Conservation (phyloP, 441 rosid species). For the Raphanus hybrid region DNA sequence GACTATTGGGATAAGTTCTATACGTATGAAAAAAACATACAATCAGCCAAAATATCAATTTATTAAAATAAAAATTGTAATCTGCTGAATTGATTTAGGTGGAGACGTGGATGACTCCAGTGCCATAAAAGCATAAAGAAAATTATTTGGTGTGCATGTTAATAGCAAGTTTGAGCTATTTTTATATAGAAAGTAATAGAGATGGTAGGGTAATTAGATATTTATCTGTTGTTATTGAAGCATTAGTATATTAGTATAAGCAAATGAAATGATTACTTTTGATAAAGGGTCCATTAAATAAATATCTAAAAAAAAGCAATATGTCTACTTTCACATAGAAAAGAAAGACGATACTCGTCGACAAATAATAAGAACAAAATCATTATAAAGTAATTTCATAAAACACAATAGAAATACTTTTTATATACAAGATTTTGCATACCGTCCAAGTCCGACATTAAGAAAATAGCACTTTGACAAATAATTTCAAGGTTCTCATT, state of each 20-base stretch:
- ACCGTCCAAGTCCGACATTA: conserved; percentile 34
- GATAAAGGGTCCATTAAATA: not conserved
- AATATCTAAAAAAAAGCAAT: conserved; percentile 21
- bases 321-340: conserved; percentile 11
- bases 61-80: not conserved
- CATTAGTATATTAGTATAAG: not conserved
- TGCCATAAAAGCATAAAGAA: conserved; percentile 1
- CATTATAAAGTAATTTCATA: conserved; percentile 8
- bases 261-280: not conserved
- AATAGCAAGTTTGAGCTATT: not conserved
- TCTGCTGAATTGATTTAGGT: not conserved
- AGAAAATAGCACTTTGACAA: not conserved
- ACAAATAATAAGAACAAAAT: not conserved
- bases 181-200: not conserved
- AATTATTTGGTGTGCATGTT: not conserved
- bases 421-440: conserved; percentile 24
- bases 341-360: conserved; percentile 14
- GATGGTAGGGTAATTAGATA: conserved; percentile 26
- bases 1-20: conserved; percentile 16
- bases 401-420: not conserved
- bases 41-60: not conserved
- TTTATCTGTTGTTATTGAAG: not conserved
- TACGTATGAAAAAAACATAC: not conserved
- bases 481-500: conserved; percentile 6
- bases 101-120: conserved; percentile 19